phyloP scores from a whole-genome alignment of 345 rosid genomes.

The Hirschfeldia incana region DNA sequence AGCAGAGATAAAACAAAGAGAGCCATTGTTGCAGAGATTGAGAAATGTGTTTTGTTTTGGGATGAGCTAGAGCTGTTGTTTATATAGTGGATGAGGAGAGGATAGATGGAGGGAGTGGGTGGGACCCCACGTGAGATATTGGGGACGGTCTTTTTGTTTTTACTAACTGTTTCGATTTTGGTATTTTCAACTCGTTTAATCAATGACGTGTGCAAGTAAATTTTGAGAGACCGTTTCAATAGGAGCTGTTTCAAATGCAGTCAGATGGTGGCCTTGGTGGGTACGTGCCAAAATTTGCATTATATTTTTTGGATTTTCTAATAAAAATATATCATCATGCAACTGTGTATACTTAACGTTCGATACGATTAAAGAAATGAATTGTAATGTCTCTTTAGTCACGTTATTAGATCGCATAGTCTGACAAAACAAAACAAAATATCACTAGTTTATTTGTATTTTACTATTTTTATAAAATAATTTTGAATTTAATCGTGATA shows the following conservation, averaged over 20 bases:
- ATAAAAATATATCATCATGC: not conserved
- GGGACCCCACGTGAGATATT: slow-evolving; percentile 33
- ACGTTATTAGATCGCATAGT: not conserved
- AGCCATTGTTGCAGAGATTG: slow-evolving; percentile 20
- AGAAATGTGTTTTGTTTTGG: slow-evolving; percentile 10
- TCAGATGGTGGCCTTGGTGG: not conserved
- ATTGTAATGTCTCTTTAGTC: not conserved
- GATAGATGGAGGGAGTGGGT: slow-evolving; percentile 32
- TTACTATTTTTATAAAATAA: not conserved
- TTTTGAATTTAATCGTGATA: not conserved
- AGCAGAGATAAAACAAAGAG: slow-evolving; percentile 2
- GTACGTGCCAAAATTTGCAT: slow-evolving; percentile 24
- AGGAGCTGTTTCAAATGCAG: slow-evolving; percentile 13
- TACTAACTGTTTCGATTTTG: slow-evolving; percentile 6
- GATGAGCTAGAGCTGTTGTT: not conserved
- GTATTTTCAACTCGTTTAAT: slow-evolving; percentile 10
- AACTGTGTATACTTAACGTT: not conserved
- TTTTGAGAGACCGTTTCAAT: slow-evolving; percentile 25
- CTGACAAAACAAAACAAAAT: not conserved
- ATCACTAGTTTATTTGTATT: not conserved
- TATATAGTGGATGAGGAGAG: slow-evolving; percentile 28
- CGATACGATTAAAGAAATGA: not conserved
- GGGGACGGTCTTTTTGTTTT: not conserved
- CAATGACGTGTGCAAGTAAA: slow-evolving; percentile 24
- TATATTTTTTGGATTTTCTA: not conserved